Conservation (phyloP, 768 basidiomycete species). For the Termitomyces sp. region DNA sequence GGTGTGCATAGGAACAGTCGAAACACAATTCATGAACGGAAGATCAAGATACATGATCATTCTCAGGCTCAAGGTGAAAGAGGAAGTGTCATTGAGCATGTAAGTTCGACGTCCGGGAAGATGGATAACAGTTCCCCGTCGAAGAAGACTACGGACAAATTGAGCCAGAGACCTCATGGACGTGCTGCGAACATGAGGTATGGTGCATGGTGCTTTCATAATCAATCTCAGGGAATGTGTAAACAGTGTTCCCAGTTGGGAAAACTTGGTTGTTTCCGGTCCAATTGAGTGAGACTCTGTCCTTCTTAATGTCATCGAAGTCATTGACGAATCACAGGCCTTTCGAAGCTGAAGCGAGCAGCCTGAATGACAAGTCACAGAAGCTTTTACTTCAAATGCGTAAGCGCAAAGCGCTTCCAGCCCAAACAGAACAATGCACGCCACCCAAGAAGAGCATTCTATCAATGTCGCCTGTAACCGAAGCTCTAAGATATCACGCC, state of each 20-base stretch:
- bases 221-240: neutral
- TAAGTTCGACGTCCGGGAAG: neutral
- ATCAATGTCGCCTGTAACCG: neutral
- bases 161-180: neutral
- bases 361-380: neutral
- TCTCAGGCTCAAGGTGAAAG: neutral
- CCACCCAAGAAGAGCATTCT: conserved; percentile 4
- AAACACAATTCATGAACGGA: neutral
- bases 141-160: neutral
- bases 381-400: neutral
- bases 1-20: conserved; percentile 13
- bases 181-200: neutral
- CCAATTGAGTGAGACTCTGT: neutral
- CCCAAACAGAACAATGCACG: neutral
- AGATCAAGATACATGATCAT: neutral
- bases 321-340: neutral
- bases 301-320: neutral
- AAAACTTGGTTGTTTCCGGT: neutral
- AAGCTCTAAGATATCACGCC: neutral
- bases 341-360: neutral
- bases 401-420: conserved; percentile 6
- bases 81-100: neutral
- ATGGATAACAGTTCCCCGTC: neutral
- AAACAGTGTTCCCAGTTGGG: neutral
- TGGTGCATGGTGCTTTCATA: neutral